phyloP scores from a whole-genome alignment of 371 early-diverging fungal species.

The Umbelopsis sp. region DNA sequence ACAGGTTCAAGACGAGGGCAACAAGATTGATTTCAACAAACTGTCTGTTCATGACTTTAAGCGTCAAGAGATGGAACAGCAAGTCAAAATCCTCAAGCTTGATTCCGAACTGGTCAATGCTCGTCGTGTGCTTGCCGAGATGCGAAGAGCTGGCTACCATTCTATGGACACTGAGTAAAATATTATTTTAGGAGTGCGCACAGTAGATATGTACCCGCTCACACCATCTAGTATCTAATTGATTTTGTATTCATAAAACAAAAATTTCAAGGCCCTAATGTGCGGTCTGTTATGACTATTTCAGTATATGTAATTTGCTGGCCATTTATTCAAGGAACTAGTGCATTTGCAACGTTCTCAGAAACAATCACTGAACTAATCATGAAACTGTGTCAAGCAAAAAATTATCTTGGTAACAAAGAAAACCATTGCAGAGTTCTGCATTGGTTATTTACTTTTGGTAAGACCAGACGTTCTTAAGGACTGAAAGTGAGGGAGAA shows the following conservation, averaged over 20 bases:
- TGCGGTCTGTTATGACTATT: background rate
- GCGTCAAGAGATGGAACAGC: conserved; percentile 96
- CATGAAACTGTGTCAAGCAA: conserved; percentile 1
- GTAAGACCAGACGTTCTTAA: conserved; percentile 59
- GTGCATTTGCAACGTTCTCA: background rate
- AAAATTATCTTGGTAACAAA: conserved; percentile 14
- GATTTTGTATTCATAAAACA: background rate
- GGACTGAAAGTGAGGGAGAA: conserved; percentile 27
- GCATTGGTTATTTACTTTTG: conserved; percentile 39
- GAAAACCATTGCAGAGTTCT: conserved; percentile 15
- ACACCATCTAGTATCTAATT: background rate
- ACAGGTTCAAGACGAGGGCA: conserved; percentile 45
- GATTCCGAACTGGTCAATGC: conserved; percentile 93
- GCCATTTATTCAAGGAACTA: conserved; percentile 2
- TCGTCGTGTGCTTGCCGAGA: conserved; percentile 86
- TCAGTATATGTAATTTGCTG: background rate
- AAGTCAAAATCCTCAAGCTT: conserved; percentile 92
- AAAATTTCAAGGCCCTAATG: background rate
- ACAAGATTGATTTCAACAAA: conserved; percentile 71
- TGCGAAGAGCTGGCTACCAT: conserved; percentile 84
- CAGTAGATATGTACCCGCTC: background rate
- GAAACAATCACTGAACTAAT: conserved; percentile 12
- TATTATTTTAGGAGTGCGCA: background rate
- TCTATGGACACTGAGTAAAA: conserved; percentile 23
- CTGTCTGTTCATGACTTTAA: conserved; percentile 92